Evolutionary conservation across 1,284 basidiomycete species (phyloP), one percentile per base, ranked within the genome.

Genomic region (Sparassis latifolia): DNA sequence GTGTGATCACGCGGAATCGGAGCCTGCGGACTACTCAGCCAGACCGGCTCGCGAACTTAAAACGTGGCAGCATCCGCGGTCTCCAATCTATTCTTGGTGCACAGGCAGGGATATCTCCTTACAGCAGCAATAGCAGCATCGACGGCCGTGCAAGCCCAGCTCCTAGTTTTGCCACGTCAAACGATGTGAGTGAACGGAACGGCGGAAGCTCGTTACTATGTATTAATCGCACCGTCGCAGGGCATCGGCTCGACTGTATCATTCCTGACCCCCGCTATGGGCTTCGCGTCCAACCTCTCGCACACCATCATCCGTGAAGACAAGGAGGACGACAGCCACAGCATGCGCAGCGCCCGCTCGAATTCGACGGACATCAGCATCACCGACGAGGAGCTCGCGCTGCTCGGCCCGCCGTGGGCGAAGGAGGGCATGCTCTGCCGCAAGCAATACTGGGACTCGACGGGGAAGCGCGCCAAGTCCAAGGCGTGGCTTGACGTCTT

Each of bases 391-490:
- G 93, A 97, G 69, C 77, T 98, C 9, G 95, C 96, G 1, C 74
- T 98, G 35, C 80, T 97, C 9, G 96, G 96, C 29, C 85, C 96
- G 2, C 96, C 96, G 0, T 99, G 96, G 96, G 96, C 96, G 0
- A 99, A 99, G 68, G 96, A 99, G 68, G 96, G 96, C 10, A 88
- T 95, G 74, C 79, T 99, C 3, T 88, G 86, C 57, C 84, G 94
- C 35, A 98, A 97, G 66, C 88, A 94, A 57, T 97, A 96, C 66
- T 95, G 89, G 84, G 95, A 97, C 63, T 78, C 80, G 3, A 74
- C 80, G 0, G 85, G 86, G 7, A 94, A 90, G 66, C 76, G 92
- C 30, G 84, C 90, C 12, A 91, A 80, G 70, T 86, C 89, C 63
- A 93, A 92, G 67, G 73, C 78, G 20, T 97, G 94, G 94, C 76